Percentiles rank a stretch among this genome's conserved stretches.
phyloP scores from a whole-genome alignment of 73 alveolate species.

The Tetrahymena thermophila region DNA sequence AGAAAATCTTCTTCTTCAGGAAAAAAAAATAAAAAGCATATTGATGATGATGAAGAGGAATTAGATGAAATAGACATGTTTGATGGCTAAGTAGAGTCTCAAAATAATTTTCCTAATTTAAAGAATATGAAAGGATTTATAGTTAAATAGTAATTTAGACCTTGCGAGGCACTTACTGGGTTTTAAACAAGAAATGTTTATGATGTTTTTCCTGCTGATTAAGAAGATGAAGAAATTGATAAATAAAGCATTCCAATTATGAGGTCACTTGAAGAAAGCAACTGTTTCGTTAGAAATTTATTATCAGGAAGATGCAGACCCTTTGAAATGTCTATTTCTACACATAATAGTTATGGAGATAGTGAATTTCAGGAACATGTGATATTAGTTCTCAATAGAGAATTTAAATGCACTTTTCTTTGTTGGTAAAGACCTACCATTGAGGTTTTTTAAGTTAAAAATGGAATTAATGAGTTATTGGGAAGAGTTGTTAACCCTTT shows the following conservation, averaged over 20 bases:
- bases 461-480: background rate
- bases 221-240: background rate
- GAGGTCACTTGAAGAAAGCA: background rate
- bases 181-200: background rate
- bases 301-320: background rate
- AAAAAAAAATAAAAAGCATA: background rate
- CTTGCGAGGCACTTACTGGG: background rate
- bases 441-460: background rate
- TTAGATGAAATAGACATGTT: background rate
- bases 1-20: background rate
- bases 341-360: background rate
- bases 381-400: background rate
- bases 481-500: background rate
- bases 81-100: background rate
- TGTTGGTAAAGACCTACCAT: background rate
- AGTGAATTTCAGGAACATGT: background rate
- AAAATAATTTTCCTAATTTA: background rate
- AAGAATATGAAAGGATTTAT: background rate
- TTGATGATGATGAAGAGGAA: background rate
- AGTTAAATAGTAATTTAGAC: background rate
- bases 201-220: background rate
- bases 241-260: background rate
- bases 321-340: background rate
- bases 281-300: background rate
- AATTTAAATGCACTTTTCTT: background rate